Conservation (phyloP, 257 asterid genomes). For the Cordia subcordata region DNA sequence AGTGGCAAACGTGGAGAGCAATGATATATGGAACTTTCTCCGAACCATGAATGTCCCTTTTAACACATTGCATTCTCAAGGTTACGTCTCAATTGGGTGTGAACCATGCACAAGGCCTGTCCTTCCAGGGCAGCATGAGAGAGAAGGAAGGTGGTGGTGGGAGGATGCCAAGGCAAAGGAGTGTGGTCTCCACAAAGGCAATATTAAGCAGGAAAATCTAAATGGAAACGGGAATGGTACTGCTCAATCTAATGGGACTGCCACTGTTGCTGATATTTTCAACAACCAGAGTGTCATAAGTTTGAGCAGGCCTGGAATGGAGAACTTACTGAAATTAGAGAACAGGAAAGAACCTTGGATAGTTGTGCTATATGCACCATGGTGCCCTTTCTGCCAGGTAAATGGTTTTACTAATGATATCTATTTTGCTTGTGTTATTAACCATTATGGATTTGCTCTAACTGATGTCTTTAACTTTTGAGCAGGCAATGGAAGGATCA, state of each 20-base stretch:
- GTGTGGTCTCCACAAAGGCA: constrained; percentile 88
- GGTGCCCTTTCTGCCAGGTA: constrained; percentile 91
- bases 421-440: neutral
- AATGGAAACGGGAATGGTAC: constrained; percentile 37
- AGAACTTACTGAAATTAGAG: constrained; percentile 62
- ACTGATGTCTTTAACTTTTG: neutral
- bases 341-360: constrained; percentile 72
- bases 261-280: constrained; percentile 42
- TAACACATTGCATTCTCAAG: constrained; percentile 64
- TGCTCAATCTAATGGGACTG: constrained; percentile 33
- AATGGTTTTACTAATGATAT: neutral
- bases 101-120: constrained; percentile 89
- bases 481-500: constrained; percentile 63
- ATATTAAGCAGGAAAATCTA: constrained; percentile 50
- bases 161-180: constrained; percentile 93
- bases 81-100: constrained; percentile 78
- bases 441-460: too few species aligned
- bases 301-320: constrained; percentile 71
- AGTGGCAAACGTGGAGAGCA: constrained; percentile 61
- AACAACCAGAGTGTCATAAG: constrained; percentile 32
- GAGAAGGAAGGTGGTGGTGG: constrained; percentile 99
- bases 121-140: constrained; percentile 84
- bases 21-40: constrained; percentile 67
- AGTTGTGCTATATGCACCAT: constrained; percentile 80
- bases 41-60: constrained; percentile 74